phyloP scores from a whole-genome alignment of 2,329 filamentous ascomycete species.

The Teratosphaeria destructans region DNA sequence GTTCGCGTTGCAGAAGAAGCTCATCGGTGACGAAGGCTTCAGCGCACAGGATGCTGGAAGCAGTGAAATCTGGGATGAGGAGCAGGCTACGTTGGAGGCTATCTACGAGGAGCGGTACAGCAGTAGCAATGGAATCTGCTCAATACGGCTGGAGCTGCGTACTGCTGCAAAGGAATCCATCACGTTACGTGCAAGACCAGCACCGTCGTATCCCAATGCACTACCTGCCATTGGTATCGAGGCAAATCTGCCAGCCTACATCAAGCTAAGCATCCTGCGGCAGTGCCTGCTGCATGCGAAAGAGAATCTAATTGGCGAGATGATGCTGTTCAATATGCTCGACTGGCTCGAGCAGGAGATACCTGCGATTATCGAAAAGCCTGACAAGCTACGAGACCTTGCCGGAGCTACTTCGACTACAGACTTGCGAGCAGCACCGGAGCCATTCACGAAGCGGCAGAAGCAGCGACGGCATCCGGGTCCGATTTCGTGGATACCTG shows the following conservation, averaged over 20 bases:
- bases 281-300: slow-evolving; percentile 62
- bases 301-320: slow-evolving; percentile 64
- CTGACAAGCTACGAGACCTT: slow-evolving; percentile 74
- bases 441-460: slow-evolving; percentile 8
- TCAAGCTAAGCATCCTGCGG: slow-evolving; percentile 78
- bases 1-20: slow-evolving; percentile 62
- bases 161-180: slow-evolving; percentile 35
- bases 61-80: slow-evolving; percentile 64
- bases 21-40: slow-evolving; percentile 42
- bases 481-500: slow-evolving; percentile 54
- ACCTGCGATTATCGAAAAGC: slow-evolving; percentile 69
- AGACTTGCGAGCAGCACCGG: slow-evolving; percentile 19
- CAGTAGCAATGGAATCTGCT: slow-evolving; percentile 46
- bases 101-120: slow-evolving; percentile 71
- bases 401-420: slow-evolving; percentile 62
- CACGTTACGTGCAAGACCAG: slow-evolving; percentile 57
- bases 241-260: slow-evolving; percentile 70
- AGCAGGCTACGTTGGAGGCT: slow-evolving; percentile 71
- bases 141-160: slow-evolving; percentile 53
- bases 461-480: slow-evolving; percentile 32
- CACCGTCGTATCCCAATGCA: slow-evolving; percentile 60
- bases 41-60: not conserved
- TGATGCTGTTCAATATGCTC: slow-evolving; percentile 81
- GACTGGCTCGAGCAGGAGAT: slow-evolving; percentile 88
- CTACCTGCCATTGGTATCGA: slow-evolving; percentile 60